Evolutionary conservation across 768 basidiomycete species (phyloP).

Genomic region (Neoboletus magnificus): DNA sequence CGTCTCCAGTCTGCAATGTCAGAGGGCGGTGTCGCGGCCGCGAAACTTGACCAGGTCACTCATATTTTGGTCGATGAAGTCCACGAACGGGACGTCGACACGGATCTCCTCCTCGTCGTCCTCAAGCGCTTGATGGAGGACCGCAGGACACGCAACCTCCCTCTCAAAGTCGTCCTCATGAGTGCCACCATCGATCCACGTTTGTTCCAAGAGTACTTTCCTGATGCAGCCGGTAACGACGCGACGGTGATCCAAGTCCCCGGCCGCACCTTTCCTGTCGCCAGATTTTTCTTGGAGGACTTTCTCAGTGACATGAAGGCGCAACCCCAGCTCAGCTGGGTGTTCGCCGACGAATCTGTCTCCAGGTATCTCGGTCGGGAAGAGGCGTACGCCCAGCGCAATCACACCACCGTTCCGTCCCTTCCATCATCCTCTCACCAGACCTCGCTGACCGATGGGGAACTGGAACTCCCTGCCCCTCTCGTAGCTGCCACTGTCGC

Average conservation of each 20-base stretch:
- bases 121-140: conserved; percentile 79
- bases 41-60: conserved; percentile 69
- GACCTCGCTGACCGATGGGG: conserved; percentile 37
- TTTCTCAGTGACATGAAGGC: conserved; percentile 52
- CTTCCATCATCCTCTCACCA: conserved; percentile 6
- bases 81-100: conserved; percentile 93
- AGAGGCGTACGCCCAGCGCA: conserved; percentile 17
- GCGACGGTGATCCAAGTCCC: conserved; percentile 78
- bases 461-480: conserved; percentile 75
- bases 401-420: not conserved
- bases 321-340: conserved; percentile 49
- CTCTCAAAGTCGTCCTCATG: conserved; percentile 89
- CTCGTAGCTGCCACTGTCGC: conserved; percentile 79
- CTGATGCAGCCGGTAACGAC: conserved; percentile 51
- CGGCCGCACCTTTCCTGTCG: conserved; percentile 90
- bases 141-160: conserved; percentile 62
- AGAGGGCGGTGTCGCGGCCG: conserved; percentile 33
- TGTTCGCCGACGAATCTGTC: conserved; percentile 68
- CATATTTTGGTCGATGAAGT: conserved; percentile 95
- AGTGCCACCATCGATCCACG: conserved; percentile 93
- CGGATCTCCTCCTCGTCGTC: conserved; percentile 84
- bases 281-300: conserved; percentile 77
- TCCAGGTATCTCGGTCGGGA: conserved; percentile 71
- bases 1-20: conserved; percentile 74
- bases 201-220: conserved; percentile 88